These are phyloP conservation scores for Talaromyces sp. DNA, from an alignment of 2,329 filamentous ascomycete species.

Conservation along the genomic window DNA sequence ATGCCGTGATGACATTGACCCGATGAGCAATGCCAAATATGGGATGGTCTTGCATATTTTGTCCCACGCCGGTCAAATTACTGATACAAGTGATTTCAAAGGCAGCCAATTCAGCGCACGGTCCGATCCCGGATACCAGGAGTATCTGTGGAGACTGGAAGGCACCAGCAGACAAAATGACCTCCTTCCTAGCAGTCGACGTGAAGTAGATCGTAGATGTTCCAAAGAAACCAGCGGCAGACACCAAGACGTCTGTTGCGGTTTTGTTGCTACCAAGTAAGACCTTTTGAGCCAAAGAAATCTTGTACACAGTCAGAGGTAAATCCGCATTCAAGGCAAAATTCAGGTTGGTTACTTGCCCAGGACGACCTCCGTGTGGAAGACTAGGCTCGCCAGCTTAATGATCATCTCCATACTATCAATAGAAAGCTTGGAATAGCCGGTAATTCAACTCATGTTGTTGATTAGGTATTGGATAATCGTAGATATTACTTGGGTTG, in stretches of 20 bases:
- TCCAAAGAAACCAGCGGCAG: slow-evolving; percentile 12
- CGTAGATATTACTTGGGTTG: too few species aligned
- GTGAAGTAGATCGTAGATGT: slow-evolving; percentile 22
- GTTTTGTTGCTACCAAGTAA: slow-evolving; percentile 32
- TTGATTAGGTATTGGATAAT: too few species aligned
- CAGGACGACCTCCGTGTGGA: too few species aligned
- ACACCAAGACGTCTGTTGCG: slow-evolving; percentile 27
- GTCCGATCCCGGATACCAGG: slow-evolving; percentile 32
- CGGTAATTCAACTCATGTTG: too few species aligned
- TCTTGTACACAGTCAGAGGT: slow-evolving; percentile 32
- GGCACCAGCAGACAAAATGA: slow-evolving; percentile 44
- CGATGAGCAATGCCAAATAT: slow-evolving; percentile 33
- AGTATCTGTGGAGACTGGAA: slow-evolving; percentile 43
- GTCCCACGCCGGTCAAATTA: slow-evolving; percentile 25
- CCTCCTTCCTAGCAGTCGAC: slow-evolving; percentile 37
- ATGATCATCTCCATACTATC: too few species aligned
- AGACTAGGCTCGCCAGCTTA: too few species aligned
- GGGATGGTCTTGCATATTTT: slow-evolving; percentile 46
- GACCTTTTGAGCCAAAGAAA: slow-evolving; percentile 34
- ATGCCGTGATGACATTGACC: slow-evolving; percentile 33
- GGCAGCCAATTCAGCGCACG: slow-evolving; percentile 28
- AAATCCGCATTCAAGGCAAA: slow-evolving; percentile 23
- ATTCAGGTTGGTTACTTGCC: slow-evolving; percentile 18
- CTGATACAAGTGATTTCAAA: slow-evolving; percentile 25
- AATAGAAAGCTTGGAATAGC: too few species aligned